Evolutionary conservation across 192 early-diverging fungal species (phyloP).

Genomic region (Rhizophagus clarus): DNA sequence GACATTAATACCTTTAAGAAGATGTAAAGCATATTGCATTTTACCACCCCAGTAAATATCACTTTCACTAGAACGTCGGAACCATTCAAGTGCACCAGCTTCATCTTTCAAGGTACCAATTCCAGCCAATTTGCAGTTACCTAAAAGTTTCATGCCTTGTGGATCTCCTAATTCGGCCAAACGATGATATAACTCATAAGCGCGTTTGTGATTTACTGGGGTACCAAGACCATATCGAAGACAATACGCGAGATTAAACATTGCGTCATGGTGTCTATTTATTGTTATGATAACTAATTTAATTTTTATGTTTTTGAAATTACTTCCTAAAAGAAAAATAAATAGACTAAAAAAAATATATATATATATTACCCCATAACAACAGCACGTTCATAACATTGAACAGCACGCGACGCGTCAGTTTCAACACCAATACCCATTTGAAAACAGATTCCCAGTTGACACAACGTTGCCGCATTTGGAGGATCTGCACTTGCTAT

Average conservation of each 20-base stretch:
- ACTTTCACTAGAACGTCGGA: neutral
- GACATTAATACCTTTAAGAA: neutral
- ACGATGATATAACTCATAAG: neutral
- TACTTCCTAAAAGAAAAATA: no score
- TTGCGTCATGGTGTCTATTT: conserved; percentile 3
- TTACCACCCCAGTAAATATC: conserved; percentile 28
- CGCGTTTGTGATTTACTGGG: neutral
- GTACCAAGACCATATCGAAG: conserved; percentile 20
- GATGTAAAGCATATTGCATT: conserved; percentile 5
- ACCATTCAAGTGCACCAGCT: neutral
- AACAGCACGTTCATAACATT: conserved; percentile 12
- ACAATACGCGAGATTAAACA: conserved; percentile 27
- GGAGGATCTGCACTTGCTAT: neutral
- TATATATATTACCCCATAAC: neutral
- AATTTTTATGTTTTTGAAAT: no score
- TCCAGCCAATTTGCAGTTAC: conserved; percentile 11
- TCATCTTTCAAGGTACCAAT: neutral
- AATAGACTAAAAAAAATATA: no score
- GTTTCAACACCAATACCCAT: conserved; percentile 25
- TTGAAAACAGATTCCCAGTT: conserved; percentile 28
- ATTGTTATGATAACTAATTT: neutral
- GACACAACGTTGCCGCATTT: conserved; percentile 14
- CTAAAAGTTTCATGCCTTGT: conserved; percentile 25
- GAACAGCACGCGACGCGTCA: neutral
- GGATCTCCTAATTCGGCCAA: conserved; percentile 26